Conservation (phyloP, 2,329 filamentous ascomycete genomes). For the Sclerotiophoma versabilis region DNA sequence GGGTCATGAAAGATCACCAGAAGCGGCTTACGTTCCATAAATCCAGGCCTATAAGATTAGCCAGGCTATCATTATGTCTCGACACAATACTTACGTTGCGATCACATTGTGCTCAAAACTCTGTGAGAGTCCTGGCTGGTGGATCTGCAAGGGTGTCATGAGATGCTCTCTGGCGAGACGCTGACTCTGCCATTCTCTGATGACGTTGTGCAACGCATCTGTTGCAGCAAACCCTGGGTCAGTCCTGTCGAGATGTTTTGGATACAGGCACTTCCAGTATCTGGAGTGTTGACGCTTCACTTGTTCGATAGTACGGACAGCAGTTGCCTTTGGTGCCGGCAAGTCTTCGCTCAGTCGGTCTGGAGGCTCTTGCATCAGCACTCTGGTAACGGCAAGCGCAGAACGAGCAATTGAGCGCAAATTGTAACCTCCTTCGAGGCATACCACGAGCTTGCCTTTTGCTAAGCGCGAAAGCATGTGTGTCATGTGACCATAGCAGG, state of each 20-base stretch:
- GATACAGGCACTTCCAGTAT: constrained; percentile 90
- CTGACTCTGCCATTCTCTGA: constrained; percentile 78
- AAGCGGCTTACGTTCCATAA: constrained; percentile 71
- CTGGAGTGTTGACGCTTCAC: constrained; percentile 66
- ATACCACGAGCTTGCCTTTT: constrained; percentile 86
- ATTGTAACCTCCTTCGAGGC: constrained; percentile 95
- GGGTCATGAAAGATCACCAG: constrained; percentile 92
- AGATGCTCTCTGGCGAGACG: constrained; percentile 73
- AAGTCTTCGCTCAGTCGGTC: constrained; percentile 60
- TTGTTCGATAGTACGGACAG: constrained; percentile 63
- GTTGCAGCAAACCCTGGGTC: constrained; percentile 37
- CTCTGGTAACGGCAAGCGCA: constrained; percentile 87
- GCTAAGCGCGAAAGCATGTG: constrained; percentile 98
- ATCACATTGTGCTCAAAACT: constrained; percentile 88
- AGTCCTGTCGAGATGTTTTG: constrained; percentile 57
- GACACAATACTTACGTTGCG: constrained; percentile 65
- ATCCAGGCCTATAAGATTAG: constrained; percentile 61
- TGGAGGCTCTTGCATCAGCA: constrained; percentile 94
- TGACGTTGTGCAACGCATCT: constrained; percentile 77
- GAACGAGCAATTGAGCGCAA: constrained; percentile 91
- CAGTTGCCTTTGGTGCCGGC: constrained; percentile 56
- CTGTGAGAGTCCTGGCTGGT: constrained; percentile 73
- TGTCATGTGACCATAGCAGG: constrained; percentile 97
- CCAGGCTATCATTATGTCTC: not conserved
- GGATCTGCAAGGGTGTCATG: constrained; percentile 83